A percentile compares a stretch with the other conserved stretches of the same genome.
Conservation (phyloP, 2,329 filamentous ascomycete species). For the Paracamarosporium sp. region DNA sequence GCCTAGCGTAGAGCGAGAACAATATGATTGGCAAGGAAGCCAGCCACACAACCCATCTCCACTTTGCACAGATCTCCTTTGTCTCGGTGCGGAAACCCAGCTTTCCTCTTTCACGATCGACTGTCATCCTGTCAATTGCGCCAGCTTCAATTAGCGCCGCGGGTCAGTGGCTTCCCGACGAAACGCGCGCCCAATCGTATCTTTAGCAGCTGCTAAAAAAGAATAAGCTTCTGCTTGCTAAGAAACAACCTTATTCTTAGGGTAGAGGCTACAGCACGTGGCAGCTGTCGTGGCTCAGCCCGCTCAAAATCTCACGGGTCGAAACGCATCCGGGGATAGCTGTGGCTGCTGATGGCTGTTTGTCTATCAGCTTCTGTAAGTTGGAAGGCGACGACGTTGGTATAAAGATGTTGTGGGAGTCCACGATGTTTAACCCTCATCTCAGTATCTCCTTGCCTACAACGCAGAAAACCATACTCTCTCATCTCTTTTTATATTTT, state of each 20-base stretch:
- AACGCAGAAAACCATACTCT: constrained; percentile 34
- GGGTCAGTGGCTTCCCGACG: constrained; percentile 6
- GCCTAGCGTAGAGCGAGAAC: not conserved
- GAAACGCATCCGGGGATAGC: constrained; percentile 6
- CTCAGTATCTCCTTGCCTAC: constrained; percentile 35
- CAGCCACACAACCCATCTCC: not conserved
- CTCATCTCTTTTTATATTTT: constrained; percentile 23
- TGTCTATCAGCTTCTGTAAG: constrained; percentile 1
- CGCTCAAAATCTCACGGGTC: constrained; percentile 8
- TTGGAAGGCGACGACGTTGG: not conserved
- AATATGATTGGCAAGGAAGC: not conserved
- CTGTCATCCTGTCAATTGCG: constrained; percentile 8
- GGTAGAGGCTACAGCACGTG: not conserved
- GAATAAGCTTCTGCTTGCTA: constrained; percentile 5
- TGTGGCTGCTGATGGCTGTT: not conserved
- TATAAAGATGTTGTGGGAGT: constrained; percentile 35
- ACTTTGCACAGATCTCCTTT: not conserved
- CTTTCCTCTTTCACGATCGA: not conserved
- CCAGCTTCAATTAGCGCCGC: constrained; percentile 17
- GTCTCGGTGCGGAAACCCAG: not conserved
- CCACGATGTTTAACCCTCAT: constrained; percentile 9
- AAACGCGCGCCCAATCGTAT: constrained; percentile 16
- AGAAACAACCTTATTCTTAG: constrained; percentile 20
- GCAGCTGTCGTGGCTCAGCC: constrained; percentile 4
- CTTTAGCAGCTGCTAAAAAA: not conserved